Conservation (phyloP, 2,329 filamentous ascomycete genomes). For the Cladobotryum protrusum region DNA sequence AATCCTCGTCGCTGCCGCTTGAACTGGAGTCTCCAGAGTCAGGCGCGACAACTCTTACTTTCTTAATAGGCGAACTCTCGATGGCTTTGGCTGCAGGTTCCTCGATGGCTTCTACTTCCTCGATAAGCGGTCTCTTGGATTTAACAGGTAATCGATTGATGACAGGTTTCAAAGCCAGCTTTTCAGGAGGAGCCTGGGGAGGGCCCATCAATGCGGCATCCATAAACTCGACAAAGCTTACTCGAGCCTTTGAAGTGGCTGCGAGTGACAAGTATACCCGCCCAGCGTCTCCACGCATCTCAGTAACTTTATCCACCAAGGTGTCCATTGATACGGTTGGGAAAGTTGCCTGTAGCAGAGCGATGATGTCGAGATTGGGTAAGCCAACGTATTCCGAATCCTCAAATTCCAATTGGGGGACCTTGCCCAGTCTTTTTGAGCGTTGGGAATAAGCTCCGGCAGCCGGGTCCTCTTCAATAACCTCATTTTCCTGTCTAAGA, state of each 20-base stretch:
- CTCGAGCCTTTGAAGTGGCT: conserved; percentile 24
- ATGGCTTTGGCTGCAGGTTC: background rate
- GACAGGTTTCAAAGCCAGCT: conserved; percentile 1
- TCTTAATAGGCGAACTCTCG: background rate
- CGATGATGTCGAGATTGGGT: conserved; percentile 25
- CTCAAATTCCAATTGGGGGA: conserved; percentile 7
- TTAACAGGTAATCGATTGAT: conserved; percentile 1
- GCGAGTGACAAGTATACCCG: conserved; percentile 33
- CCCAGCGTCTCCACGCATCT: conserved; percentile 28
- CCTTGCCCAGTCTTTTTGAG: background rate
- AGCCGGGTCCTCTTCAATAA: conserved; percentile 17
- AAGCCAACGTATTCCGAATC: conserved; percentile 9
- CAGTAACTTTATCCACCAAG: conserved; percentile 23
- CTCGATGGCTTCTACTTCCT: conserved; percentile 9
- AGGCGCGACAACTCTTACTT: background rate
- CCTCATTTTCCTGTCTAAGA: conserved; percentile 34
- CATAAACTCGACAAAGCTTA: conserved; percentile 29
- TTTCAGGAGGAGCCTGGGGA: conserved; percentile 3
- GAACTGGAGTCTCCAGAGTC: conserved; percentile 1
- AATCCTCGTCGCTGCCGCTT: conserved; percentile 14
- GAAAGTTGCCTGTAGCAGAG: conserved; percentile 37
- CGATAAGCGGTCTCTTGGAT: conserved; percentile 23
- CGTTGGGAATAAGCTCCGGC: conserved; percentile 8
- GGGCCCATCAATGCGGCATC: conserved; percentile 21
- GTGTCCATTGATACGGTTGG: conserved; percentile 34